Percentiles rank a stretch among this genome's conserved stretches.
Conservation (phyloP, 768 basidiomycete species). For the Kondoa malvinella region DNA sequence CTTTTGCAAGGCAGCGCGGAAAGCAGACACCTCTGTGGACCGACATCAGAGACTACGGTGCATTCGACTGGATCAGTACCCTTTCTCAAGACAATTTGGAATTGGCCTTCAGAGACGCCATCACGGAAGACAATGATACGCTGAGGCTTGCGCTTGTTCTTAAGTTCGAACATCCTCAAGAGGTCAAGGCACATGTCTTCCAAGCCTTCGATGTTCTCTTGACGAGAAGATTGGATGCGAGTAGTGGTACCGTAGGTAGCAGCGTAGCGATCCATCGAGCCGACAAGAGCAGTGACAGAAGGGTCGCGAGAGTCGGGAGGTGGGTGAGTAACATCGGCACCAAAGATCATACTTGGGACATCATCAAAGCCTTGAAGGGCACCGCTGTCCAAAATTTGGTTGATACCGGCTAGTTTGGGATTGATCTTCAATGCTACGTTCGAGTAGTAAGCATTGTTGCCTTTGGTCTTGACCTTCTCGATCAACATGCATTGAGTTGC, state of each 20-base stretch:
- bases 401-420: slow-evolving; percentile 20
- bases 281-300: slow-evolving; percentile 21
- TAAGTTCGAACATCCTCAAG: slow-evolving; percentile 10
- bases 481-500: slow-evolving; percentile 23
- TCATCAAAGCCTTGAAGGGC: slow-evolving; percentile 11
- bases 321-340: slow-evolving; percentile 21
- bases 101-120: slow-evolving; percentile 20
- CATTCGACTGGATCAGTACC: neutral
- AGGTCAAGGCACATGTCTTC: slow-evolving; percentile 12
- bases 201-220: slow-evolving; percentile 13
- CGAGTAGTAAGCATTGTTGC: slow-evolving; percentile 13
- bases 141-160: slow-evolving; percentile 10
- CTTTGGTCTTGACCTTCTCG: slow-evolving; percentile 15
- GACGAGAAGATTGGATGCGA: slow-evolving; percentile 15
- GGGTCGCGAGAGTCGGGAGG: slow-evolving; percentile 17
- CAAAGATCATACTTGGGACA: slow-evolving; percentile 13
- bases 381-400: slow-evolving; percentile 11
- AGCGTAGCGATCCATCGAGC: slow-evolving; percentile 10
- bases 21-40: neutral
- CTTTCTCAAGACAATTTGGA: slow-evolving; percentile 11
- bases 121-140: slow-evolving; percentile 13
- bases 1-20: slow-evolving; percentile 2
- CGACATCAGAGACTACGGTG: no score
- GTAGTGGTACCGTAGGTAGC: slow-evolving; percentile 18
- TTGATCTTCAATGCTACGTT: slow-evolving; percentile 21